Percentiles rank a stretch among this genome's conserved stretches.
Conservation (phyloP, 2,329 filamentous ascomycete genomes). For the Fusarium denticulatum region DNA sequence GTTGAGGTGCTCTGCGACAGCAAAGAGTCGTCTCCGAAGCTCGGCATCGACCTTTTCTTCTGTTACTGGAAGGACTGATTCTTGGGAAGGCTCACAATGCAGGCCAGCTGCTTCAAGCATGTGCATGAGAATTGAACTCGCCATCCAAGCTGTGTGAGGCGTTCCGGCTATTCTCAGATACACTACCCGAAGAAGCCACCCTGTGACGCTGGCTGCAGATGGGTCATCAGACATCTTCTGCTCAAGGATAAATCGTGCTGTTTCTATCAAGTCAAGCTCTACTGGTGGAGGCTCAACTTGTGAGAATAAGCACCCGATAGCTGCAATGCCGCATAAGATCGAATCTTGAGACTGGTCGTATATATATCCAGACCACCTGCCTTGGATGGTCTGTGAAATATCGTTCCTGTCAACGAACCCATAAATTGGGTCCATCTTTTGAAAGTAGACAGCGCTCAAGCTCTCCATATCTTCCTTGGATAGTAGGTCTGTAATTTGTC, state of each 20-base stretch:
- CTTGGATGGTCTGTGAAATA: slow-evolving; percentile 44
- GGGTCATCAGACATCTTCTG: slow-evolving; percentile 48
- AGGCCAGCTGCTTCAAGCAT: slow-evolving; percentile 64
- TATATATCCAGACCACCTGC: slow-evolving; percentile 47
- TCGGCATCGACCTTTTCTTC: slow-evolving; percentile 49
- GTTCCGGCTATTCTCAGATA: slow-evolving; percentile 64
- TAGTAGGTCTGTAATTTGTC: slow-evolving; percentile 57
- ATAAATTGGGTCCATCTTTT: slow-evolving; percentile 63
- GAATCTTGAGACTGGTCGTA: slow-evolving; percentile 39
- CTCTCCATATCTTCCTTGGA: slow-evolving; percentile 58
- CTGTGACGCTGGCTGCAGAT: slow-evolving; percentile 54
- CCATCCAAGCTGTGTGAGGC: slow-evolving; percentile 66
- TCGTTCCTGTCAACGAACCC: slow-evolving; percentile 56
- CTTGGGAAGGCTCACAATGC: slow-evolving; percentile 51
- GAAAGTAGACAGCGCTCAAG: slow-evolving; percentile 60
- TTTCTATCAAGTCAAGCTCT: slow-evolving; percentile 58
- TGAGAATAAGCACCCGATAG: slow-evolving; percentile 63
- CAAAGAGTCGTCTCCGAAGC: slow-evolving; percentile 55
- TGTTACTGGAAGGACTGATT: slow-evolving; percentile 40
- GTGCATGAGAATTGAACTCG: slow-evolving; percentile 67
- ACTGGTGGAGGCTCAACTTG: slow-evolving; percentile 50
- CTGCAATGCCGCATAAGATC: slow-evolving; percentile 65
- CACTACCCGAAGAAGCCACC: slow-evolving; percentile 63
- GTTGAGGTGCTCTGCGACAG: slow-evolving; percentile 66
- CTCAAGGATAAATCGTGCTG: slow-evolving; percentile 58